Conservation (phyloP, 1,139 yeast species). For the Candida gigantensis region DNA sequence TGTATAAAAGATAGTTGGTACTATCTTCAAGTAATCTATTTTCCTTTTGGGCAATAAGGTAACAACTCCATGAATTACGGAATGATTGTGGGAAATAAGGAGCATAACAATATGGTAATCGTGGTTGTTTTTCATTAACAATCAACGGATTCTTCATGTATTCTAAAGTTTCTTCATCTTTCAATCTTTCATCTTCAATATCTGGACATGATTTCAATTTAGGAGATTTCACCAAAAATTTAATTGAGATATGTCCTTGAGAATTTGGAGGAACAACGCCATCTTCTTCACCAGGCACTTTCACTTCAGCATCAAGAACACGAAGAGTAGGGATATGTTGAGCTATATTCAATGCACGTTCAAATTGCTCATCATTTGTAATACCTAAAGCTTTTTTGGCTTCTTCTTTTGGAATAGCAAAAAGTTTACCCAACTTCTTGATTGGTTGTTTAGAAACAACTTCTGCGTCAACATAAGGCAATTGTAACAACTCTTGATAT, state of each 20-base stretch:
- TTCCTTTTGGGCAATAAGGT: slow-evolving; percentile 71
- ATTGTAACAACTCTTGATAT: slow-evolving; percentile 70
- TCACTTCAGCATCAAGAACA: slow-evolving; percentile 69
- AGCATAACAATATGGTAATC: slow-evolving; percentile 61
- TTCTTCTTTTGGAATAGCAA: slow-evolving; percentile 56
- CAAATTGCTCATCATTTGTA: slow-evolving; percentile 43
- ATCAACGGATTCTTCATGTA: slow-evolving; percentile 71
- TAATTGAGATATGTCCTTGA: slow-evolving; percentile 70
- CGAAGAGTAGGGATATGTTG: slow-evolving; percentile 68
- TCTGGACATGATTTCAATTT: slow-evolving; percentile 61
- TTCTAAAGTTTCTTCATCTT: slow-evolving; percentile 58
- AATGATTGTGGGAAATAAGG: slow-evolving; percentile 70
- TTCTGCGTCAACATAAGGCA: slow-evolving; percentile 66
- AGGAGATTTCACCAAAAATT: slow-evolving; percentile 75
- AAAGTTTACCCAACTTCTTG: slow-evolving; percentile 65
- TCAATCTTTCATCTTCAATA: slow-evolving; percentile 35
- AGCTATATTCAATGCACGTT: slow-evolving; percentile 60
- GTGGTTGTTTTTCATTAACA: slow-evolving; percentile 65
- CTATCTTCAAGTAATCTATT: slow-evolving; percentile 67
- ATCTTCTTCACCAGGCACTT: slow-evolving; percentile 80
- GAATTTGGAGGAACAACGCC: slow-evolving; percentile 70
- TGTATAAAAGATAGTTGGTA: slow-evolving; percentile 56
- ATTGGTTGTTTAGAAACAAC: slow-evolving; percentile 47
- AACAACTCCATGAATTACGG: slow-evolving; percentile 65
- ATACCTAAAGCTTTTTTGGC: slow-evolving; percentile 61